phyloP scores from a whole-genome alignment of 2,329 filamentous ascomycete species.

The Ascochyta clinopodiicola region DNA sequence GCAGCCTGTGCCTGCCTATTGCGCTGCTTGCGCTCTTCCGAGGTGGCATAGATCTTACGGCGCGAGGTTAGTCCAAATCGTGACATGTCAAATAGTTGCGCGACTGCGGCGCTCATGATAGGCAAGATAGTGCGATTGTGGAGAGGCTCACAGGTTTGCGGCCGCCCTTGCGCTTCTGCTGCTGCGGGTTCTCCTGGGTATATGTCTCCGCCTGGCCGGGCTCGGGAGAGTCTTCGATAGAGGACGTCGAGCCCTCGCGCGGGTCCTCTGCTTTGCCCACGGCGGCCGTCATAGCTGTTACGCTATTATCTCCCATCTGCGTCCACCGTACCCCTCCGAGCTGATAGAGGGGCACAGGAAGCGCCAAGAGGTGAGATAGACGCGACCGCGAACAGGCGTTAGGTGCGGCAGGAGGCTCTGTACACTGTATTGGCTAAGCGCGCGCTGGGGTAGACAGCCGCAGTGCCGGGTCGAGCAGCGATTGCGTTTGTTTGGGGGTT shows the following conservation, averaged over 20 bases:
- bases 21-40: slow-evolving; percentile 96
- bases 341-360: slow-evolving; percentile 45
- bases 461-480: slow-evolving; percentile 42
- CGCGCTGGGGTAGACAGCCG: slow-evolving; percentile 42
- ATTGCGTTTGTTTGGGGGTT: slow-evolving; percentile 46
- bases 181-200: slow-evolving; percentile 53
- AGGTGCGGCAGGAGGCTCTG: slow-evolving; percentile 36
- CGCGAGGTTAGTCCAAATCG: slow-evolving; percentile 50
- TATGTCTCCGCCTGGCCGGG: slow-evolving; percentile 51
- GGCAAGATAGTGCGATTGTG: slow-evolving; percentile 22
- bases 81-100: slow-evolving; percentile 38
- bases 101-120: slow-evolving; percentile 32
- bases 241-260: slow-evolving; percentile 56
- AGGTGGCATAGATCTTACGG: slow-evolving; percentile 93
- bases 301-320: slow-evolving; percentile 59
- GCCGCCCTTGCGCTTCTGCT: slow-evolving; percentile 94
- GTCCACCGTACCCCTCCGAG: slow-evolving; percentile 52
- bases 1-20: slow-evolving; percentile 97
- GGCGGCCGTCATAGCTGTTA: slow-evolving; percentile 53
- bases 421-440: slow-evolving; percentile 46
- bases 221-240: slow-evolving; percentile 58
- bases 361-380: slow-evolving; percentile 45
- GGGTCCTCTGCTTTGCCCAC: slow-evolving; percentile 54
- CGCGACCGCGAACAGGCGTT: slow-evolving; percentile 36
- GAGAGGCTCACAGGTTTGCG: slow-evolving; percentile 83